Percentiles rank a stretch among this genome's conserved stretches.
These are phyloP conservation scores for Pleurozium schreberi DNA, from an alignment of 225 moss, liverwort and hornwort genomes.

Conservation along the genomic window DNA sequence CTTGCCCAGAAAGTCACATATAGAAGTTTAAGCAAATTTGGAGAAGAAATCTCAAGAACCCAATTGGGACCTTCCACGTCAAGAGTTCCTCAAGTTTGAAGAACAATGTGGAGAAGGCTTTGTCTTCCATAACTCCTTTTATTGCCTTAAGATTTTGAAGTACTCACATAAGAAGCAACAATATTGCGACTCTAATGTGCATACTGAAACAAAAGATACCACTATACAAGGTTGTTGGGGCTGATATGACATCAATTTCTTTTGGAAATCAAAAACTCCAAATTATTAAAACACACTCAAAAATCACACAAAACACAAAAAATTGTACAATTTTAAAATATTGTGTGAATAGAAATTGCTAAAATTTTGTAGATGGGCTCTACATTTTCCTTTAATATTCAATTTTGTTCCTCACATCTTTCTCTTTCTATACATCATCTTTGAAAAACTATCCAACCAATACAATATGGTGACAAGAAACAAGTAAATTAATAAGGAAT, in stretches of 20 bases:
- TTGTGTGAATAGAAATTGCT: background rate
- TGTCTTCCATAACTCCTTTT: background rate
- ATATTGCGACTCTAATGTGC: background rate
- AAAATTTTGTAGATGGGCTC: background rate
- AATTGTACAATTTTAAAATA: background rate
- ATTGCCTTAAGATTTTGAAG: background rate
- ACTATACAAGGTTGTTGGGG: background rate
- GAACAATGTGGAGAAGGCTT: background rate
- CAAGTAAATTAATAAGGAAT: background rate
- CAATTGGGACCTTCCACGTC: accelerated
- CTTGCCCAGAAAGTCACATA: background rate
- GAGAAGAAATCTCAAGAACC: background rate
- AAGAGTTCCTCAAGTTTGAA: background rate
- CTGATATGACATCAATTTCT: background rate
- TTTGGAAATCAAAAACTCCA: background rate
- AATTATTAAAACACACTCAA: background rate
- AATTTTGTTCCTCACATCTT: too few species aligned
- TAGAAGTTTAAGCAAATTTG: background rate
- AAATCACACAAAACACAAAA: background rate
- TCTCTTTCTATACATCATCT: background rate
- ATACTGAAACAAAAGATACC: background rate
- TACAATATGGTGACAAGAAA: background rate
- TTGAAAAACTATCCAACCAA: background rate
- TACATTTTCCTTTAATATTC: background rate
- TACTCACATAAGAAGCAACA: background rate